These are phyloP conservation scores for Saussurea involucrata DNA, from an alignment of 129 eudicot genomes.

Conservation along the genomic window DNA sequence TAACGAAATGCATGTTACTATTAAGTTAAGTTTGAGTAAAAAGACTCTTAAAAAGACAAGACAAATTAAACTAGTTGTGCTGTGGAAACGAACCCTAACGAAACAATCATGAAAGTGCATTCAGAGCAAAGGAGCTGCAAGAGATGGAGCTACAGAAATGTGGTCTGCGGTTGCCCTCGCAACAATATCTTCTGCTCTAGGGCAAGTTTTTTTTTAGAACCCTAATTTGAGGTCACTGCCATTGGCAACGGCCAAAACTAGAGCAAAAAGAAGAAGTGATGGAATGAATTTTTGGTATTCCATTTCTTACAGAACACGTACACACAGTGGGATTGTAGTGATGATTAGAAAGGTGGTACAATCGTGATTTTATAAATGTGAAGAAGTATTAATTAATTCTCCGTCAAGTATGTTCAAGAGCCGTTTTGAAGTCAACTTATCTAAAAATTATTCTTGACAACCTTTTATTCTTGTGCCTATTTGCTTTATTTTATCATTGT, in stretches of 20 bases:
- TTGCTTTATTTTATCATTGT: not conserved
- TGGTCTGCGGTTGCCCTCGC: constrained; percentile 22
- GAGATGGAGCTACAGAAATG: constrained; percentile 50
- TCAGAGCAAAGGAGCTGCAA: constrained; percentile 64
- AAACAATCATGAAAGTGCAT: constrained; percentile 86
- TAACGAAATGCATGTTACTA: not conserved
- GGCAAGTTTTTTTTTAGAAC: constrained; percentile 52
- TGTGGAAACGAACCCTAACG: constrained; percentile 48
- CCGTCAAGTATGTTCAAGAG: not conserved
- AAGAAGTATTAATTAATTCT: not conserved
- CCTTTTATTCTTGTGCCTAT: not conserved
- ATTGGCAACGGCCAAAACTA: constrained; percentile 26
- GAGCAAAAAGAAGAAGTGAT: constrained; percentile 24
- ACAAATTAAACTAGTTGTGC: not conserved
- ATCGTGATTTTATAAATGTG: constrained; percentile 14
- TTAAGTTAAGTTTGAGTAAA: not conserved
- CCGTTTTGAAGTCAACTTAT: not conserved
- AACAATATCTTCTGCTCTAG: constrained; percentile 43
- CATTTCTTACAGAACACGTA: constrained; percentile 13
- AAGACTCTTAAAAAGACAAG: not conserved
- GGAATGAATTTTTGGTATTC: constrained; percentile 14
- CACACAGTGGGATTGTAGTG: not conserved
- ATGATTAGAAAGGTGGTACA: constrained; percentile 1
- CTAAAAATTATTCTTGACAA: not conserved
- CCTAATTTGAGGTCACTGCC: constrained; percentile 30